These are phyloP conservation scores for Leccinum broughii DNA, from an alignment of 768 basidiomycete species.

Conservation along the genomic window DNA sequence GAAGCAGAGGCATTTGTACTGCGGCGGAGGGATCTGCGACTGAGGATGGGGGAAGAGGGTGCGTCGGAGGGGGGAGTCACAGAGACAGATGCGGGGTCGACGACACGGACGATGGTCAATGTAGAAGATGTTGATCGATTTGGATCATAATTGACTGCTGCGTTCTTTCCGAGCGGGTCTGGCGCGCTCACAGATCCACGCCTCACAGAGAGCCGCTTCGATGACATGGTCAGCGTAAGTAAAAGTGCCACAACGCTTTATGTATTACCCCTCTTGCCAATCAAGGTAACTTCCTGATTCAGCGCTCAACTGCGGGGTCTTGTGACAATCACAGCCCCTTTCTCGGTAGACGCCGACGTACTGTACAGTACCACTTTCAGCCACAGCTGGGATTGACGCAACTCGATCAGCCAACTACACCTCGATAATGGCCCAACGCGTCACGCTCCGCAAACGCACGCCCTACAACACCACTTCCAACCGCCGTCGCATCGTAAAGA, in stretches of 20 bases:
- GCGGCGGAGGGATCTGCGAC: conserved; percentile 34
- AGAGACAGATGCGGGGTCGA: conserved; percentile 33
- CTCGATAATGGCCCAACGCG: conserved; percentile 90
- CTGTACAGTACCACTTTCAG: conserved; percentile 27
- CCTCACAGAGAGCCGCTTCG: conserved; percentile 47
- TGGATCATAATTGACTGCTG: conserved; percentile 51
- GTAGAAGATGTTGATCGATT: conserved; percentile 58
- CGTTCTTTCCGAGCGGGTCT: conserved; percentile 66
- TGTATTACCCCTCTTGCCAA: neutral
- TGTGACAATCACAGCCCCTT: neutral
- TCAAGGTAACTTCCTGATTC: conserved; percentile 7
- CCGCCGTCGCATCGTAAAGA: conserved; percentile 94
- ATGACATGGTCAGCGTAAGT: neutral
- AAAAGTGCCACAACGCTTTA: neutral
- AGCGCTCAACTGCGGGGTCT: neutral
- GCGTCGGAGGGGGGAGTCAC: conserved; percentile 23
- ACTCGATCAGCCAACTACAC: neutral
- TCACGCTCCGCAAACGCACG: conserved; percentile 97
- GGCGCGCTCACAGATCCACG: conserved; percentile 68
- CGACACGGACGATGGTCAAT: conserved; percentile 75
- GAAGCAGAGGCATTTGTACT: conserved; percentile 33
- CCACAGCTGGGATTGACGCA: conserved; percentile 12
- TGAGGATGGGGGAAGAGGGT: conserved; percentile 26
- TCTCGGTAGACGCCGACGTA: conserved; percentile 19
- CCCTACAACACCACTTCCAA: conserved; percentile 98